Percentiles rank a stretch among this genome's conserved stretches.
Conservation (phyloP, 768 basidiomycete genomes). For the Mrakia frigida region DNA sequence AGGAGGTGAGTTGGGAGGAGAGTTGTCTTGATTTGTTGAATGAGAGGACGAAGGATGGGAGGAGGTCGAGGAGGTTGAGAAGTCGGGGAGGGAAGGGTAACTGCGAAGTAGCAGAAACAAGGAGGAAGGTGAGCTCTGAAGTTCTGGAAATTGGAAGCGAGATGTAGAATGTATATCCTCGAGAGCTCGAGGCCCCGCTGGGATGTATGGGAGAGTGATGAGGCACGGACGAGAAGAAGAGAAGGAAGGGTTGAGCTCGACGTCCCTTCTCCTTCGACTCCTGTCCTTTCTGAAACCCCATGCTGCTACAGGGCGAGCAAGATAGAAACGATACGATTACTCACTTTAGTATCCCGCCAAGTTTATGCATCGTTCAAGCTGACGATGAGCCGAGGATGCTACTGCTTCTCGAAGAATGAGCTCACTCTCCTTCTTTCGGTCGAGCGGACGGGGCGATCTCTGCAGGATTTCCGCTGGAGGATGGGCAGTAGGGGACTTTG, state of each 20-base stretch:
- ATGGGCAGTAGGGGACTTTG: background rate
- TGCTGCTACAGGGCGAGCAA: background rate
- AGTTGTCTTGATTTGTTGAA: background rate
- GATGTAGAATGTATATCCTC: too few species aligned
- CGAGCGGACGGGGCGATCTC: background rate
- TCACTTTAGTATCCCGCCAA: background rate
- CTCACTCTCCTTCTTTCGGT: background rate
- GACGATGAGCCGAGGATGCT: background rate
- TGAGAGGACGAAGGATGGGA: background rate
- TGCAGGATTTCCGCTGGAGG: background rate
- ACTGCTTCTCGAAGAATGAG: background rate
- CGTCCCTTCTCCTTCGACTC: background rate
- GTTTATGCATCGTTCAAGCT: background rate
- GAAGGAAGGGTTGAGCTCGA: background rate
- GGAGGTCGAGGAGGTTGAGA: background rate
- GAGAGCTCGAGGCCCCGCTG: too few species aligned
- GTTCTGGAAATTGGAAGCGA: too few species aligned
- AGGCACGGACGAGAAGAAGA: background rate
- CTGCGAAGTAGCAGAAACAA: background rate
- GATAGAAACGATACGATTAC: background rate
- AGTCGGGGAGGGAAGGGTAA: conserved; percentile 5
- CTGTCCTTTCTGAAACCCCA: background rate
- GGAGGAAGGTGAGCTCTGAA: background rate
- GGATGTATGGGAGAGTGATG: background rate
- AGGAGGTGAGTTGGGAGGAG: background rate